These are phyloP conservation scores for Trichoderma sp. DNA, from an alignment of 2,329 filamentous ascomycete genomes.

Conservation along the genomic window DNA sequence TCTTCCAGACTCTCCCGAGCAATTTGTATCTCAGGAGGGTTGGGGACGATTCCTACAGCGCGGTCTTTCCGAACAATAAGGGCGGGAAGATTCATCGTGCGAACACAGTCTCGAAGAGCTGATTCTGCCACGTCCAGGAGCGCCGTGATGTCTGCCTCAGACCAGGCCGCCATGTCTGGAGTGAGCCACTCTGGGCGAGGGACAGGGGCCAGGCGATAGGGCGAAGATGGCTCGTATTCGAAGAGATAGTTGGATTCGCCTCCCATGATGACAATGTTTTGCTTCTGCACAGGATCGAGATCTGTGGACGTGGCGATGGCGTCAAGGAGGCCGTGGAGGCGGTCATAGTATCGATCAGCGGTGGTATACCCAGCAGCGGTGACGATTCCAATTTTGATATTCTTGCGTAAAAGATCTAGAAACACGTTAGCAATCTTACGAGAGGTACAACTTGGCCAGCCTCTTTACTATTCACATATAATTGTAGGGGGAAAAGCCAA, in stretches of 20 bases:
- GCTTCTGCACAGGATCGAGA: slow-evolving; percentile 69
- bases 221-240: slow-evolving; percentile 67
- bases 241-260: slow-evolving; percentile 97
- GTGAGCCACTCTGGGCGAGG: slow-evolving; percentile 72
- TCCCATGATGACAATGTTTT: slow-evolving; percentile 87
- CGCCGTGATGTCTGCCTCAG: slow-evolving; percentile 72
- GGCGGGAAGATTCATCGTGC: slow-evolving; percentile 78
- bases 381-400: slow-evolving; percentile 89
- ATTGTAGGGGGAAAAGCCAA: background rate
- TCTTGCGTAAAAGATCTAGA: slow-evolving; percentile 70
- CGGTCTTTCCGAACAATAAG: slow-evolving; percentile 84
- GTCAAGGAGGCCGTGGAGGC: slow-evolving; percentile 84
- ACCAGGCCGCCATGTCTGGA: slow-evolving; percentile 77
- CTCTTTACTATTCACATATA: background rate
- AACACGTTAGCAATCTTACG: slow-evolving; percentile 7
- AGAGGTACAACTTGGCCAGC: too few relatives aligned
- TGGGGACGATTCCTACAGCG: slow-evolving; percentile 77
- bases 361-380: slow-evolving; percentile 95
- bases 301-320: slow-evolving; percentile 65
- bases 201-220: slow-evolving; percentile 70
- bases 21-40: slow-evolving; percentile 65
- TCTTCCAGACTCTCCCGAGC: slow-evolving; percentile 91
- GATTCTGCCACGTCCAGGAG: slow-evolving; percentile 90
- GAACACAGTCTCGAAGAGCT: slow-evolving; percentile 79
- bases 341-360: slow-evolving; percentile 80